phyloP scores from a whole-genome alignment of 2,329 filamentous ascomycete species.

The Tolypocladium endophyticum region DNA sequence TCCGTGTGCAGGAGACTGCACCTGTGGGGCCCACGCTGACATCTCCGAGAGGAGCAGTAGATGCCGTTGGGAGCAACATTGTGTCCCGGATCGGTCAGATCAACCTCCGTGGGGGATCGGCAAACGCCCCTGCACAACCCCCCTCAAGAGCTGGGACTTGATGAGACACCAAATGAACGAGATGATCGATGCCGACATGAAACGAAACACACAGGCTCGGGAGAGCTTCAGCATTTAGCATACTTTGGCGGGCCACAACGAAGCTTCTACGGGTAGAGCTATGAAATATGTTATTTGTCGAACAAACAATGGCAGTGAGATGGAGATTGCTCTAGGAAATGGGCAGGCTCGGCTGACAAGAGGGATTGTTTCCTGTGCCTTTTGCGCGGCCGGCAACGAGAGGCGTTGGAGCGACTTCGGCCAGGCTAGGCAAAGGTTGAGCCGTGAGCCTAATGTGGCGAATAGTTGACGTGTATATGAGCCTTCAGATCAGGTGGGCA shows the following conservation, averaged over 20 bases:
- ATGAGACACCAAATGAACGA: not conserved
- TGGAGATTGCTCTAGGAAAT: too few species aligned
- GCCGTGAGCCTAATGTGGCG: not conserved
- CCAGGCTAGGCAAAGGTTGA: not conserved
- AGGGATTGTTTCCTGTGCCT: not conserved
- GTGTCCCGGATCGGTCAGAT: conserved; percentile 78
- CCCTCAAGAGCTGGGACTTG: conserved; percentile 4
- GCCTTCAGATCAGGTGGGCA: not conserved
- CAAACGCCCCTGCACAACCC: conserved; percentile 8
- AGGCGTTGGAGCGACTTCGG: not conserved
- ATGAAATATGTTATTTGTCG: not conserved
- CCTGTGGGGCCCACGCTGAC: conserved; percentile 70
- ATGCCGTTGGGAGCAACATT: conserved; percentile 84
- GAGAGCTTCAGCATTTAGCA: not conserved
- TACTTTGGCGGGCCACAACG: not conserved
- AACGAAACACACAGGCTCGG: not conserved
- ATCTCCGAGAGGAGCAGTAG: conserved; percentile 80
- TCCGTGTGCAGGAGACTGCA: conserved; percentile 78
- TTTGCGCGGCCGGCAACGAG: not conserved
- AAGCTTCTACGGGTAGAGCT: not conserved
- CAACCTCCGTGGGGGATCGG: conserved; percentile 48
- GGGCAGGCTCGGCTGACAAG: not conserved
- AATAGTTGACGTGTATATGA: not conserved
- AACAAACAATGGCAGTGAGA: not conserved
- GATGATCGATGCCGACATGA: not conserved